Evolutionary conservation across 345 rosid genomes (phyloP), one percentile per base, ranked within the genome.

Genomic region (Gossypium mustelinum): DNA sequence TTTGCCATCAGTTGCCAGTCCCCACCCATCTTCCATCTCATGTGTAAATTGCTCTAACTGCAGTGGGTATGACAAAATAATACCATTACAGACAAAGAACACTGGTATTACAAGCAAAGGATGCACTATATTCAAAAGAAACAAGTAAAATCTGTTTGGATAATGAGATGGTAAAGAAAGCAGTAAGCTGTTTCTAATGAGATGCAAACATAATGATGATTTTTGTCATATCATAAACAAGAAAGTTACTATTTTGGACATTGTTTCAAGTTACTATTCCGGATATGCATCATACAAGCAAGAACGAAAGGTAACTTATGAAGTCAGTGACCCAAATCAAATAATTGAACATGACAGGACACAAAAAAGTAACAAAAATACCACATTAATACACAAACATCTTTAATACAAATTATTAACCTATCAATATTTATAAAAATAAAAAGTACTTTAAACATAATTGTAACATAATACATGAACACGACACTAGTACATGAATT

Each of bases 1-100:
- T 74, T 92, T 79, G 43, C 99, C 98, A 82, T 96, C 97, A 39
- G 94, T 90, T 75, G 98, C 94, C 62, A 93, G 86, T 74, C 99
- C 98, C 97, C 99, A 96, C 11, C 98, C 99, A 85, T 96, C 99
- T 62, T 85, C 67, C 98, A 96, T 96, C 78, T 83, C 79, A 82
- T 96, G 97, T 64, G 80, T 85, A 82, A 93, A 93, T 80, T 81
- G 59, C 63, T 75, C 76, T 48, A 87, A 78, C 99, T 96, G 90
- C 85, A 85, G n/a, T 9, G 77, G 56, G 54, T 51, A 71, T 24
- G 76, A 39, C 43, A 74, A 48, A 51, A 29, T 34, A 67, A 50
- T 59, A 75, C 54, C 34, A 63, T 48, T 9, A 58, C 54, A 20
- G 17, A 63, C 61, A 45, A 41, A 59, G 34, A 58, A 45, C 24